A percentile compares a stretch with the other conserved stretches of the same genome.
phyloP scores from a whole-genome alignment of 179 eudicot genomes.

The Silene coronaria region DNA sequence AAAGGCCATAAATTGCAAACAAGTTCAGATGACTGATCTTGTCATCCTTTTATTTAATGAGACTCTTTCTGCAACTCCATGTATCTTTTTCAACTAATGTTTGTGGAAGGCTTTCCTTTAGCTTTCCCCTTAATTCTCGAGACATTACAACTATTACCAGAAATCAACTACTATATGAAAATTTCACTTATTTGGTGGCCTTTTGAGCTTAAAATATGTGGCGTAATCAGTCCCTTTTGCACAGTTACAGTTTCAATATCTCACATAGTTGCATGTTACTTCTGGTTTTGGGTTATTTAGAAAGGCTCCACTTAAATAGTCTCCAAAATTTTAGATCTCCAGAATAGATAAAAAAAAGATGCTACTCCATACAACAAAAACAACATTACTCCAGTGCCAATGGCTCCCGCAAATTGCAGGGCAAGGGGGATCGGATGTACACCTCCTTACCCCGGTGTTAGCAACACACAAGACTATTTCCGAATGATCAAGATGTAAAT shows the following conservation, averaged over 20 bases:
- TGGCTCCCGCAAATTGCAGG: no score
- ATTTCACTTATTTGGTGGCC: background rate
- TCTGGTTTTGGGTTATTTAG: background rate
- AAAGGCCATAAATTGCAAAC: background rate
- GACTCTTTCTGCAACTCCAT: background rate
- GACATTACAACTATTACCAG: background rate
- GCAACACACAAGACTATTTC: no score
- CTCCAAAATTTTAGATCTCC: background rate
- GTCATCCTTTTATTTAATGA: background rate
- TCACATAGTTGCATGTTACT: background rate
- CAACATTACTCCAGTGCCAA: no score
- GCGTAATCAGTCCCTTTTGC: background rate
- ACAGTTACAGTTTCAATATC: background rate
- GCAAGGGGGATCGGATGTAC: no score
- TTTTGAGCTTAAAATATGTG: background rate
- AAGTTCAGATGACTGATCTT: background rate
- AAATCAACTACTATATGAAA: background rate
- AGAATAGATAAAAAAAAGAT: background rate
- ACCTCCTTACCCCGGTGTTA: no score
- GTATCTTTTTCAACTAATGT: background rate
- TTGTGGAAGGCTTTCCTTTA: background rate
- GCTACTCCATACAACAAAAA: no score
- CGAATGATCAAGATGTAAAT: no score
- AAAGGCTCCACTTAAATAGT: background rate
- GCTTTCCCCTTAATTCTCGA: background rate